A percentile compares a stretch with the other conserved stretches of the same genome.
Evolutionary conservation across 2,329 filamentous ascomycete genomes (phyloP).

Genomic region (Neofusicoccum umdonicola): DNA sequence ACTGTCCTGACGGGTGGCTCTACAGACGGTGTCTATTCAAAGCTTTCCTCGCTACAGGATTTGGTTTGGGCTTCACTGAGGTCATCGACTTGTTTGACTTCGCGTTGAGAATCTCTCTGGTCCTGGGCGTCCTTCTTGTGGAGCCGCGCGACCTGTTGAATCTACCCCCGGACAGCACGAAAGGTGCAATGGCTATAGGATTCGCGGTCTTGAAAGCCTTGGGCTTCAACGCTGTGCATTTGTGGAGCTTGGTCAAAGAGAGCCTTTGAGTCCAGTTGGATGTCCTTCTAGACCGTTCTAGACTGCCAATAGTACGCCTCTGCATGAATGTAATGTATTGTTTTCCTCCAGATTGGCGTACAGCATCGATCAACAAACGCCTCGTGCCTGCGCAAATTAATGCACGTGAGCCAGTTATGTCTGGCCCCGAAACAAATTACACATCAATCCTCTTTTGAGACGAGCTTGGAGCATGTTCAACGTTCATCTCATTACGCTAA

Average conservation of each 20-base stretch:
- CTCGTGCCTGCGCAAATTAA: too few relatives aligned
- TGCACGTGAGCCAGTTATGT: too few relatives aligned
- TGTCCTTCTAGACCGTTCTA: too few relatives aligned
- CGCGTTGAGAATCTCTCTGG: slow-evolving; percentile 22
- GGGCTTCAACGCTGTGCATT: background rate
- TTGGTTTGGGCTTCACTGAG: slow-evolving; percentile 37
- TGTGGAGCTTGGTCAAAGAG: slow-evolving; percentile 14
- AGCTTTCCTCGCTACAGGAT: slow-evolving; percentile 43
- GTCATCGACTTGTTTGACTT: slow-evolving; percentile 29
- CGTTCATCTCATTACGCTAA: background rate
- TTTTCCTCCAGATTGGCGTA: too few relatives aligned
- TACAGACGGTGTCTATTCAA: slow-evolving; percentile 41
- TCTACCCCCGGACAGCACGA: background rate
- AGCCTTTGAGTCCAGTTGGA: too few relatives aligned
- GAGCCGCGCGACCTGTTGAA: background rate
- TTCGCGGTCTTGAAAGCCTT: background rate
- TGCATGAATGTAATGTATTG: too few relatives aligned
- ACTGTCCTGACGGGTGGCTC: slow-evolving; percentile 20
- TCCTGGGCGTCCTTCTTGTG: background rate
- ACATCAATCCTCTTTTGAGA: background rate
- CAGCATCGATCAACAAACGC: too few relatives aligned
- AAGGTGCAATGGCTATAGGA: background rate
- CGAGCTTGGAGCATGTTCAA: background rate
- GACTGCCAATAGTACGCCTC: too few relatives aligned
- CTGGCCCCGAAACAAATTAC: background rate